Percentiles rank a stretch among this genome's conserved stretches.
Evolutionary conservation across 2,329 filamentous ascomycete species (phyloP).

Genomic region (Trichoderma sp.): DNA sequence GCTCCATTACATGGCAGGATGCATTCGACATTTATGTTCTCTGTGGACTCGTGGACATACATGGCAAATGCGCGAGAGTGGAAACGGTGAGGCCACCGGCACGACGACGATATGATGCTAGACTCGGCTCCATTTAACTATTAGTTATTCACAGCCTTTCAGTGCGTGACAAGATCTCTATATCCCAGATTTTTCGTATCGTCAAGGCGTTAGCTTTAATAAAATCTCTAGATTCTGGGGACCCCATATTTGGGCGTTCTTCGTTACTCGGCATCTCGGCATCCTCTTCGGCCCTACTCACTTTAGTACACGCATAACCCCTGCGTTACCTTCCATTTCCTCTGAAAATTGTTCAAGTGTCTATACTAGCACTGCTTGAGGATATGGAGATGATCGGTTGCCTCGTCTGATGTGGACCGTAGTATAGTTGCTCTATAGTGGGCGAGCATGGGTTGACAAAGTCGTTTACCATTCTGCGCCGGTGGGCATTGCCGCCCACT

Average conservation of each 20-base stretch:
- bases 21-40: neutral
- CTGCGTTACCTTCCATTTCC: neutral
- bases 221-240: neutral
- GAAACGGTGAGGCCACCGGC: neutral
- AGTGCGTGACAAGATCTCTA: neutral
- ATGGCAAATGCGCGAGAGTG: neutral
- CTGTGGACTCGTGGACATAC: neutral
- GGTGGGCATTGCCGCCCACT: neutral
- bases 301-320: neutral
- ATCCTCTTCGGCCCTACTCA: slow-evolving; percentile 7
- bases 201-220: neutral
- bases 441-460: neutral
- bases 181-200: neutral
- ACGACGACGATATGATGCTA: neutral
- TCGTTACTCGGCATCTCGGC: neutral
- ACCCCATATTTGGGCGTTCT: neutral
- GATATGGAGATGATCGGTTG: neutral
- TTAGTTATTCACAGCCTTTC: neutral
- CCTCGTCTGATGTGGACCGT: neutral
- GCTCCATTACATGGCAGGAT: neutral
- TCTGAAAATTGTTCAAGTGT: neutral
- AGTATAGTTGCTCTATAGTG: no score
- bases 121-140: neutral
- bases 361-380: neutral
- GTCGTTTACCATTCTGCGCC: neutral